Evolutionary conservation across 75 land plant species (phyloP).

Genomic region (Picea sitchensis): DNA sequence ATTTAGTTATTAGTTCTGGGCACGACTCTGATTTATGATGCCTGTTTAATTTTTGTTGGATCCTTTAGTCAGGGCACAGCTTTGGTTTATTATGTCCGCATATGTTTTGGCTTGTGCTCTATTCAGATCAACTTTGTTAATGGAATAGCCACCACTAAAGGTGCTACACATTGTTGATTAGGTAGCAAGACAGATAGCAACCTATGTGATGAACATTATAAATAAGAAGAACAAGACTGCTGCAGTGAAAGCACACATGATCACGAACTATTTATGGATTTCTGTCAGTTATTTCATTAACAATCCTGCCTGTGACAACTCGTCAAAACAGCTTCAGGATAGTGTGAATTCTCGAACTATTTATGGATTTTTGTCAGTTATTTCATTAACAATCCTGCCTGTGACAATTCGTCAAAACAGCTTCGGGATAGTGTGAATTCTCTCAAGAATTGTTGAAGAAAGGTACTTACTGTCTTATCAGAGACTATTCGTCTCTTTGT

Average conservation of each 20-base stretch:
- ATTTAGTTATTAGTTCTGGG: not conserved
- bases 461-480: not conserved
- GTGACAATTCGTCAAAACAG: slow-evolving; percentile 85
- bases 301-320: slow-evolving; percentile 97
- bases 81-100: too few relatives aligned
- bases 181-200: slow-evolving; percentile 76
- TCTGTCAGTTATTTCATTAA: slow-evolving; percentile 20
- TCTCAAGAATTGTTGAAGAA: slow-evolving; percentile 16
- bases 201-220: slow-evolving; percentile 47
- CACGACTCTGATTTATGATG: not conserved
- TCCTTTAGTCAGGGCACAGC: not conserved
- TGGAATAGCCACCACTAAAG: slow-evolving; percentile 86
- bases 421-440: slow-evolving; percentile 88
- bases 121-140: slow-evolving; percentile 98
- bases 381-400: slow-evolving; percentile 83
- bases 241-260: slow-evolving; percentile 63
- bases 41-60: not conserved
- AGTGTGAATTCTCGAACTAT: slow-evolving; percentile 79
- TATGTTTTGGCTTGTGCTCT: not conserved
- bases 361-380: slow-evolving; percentile 40
- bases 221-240: slow-evolving; percentile 94
- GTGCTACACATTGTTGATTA: slow-evolving; percentile 88
- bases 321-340: slow-evolving; percentile 85
- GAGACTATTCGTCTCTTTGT: not conserved
- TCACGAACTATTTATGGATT: slow-evolving; percentile 79